phyloP scores from a whole-genome alignment of 768 basidiomycete species.

The Mycena leptocephala region DNA sequence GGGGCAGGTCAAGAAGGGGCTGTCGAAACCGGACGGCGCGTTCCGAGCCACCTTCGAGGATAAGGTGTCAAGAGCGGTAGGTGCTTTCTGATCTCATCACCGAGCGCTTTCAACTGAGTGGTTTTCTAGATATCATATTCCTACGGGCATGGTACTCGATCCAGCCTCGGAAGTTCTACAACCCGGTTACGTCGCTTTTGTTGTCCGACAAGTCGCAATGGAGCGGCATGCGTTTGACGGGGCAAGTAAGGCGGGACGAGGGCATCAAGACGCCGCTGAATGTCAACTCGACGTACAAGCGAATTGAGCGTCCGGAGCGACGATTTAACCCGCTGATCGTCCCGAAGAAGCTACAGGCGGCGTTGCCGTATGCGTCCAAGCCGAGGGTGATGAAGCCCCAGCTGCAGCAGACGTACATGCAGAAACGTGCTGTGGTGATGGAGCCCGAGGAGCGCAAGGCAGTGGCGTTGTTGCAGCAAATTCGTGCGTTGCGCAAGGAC shows the following conservation, averaged over 20 bases:
- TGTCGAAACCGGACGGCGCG: conserved; percentile 95
- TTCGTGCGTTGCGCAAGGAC: conserved; percentile 92
- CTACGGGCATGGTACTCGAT: conserved; percentile 97
- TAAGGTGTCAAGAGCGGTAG: conserved; percentile 95
- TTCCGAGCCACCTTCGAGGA: conserved; percentile 99
- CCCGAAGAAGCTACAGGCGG: conserved; percentile 91
- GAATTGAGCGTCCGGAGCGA: conserved; percentile 83
- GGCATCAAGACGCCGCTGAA: conserved; percentile 86
- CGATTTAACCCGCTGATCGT: conserved; percentile 94
- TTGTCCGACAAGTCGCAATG: conserved; percentile 87
- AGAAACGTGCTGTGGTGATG: conserved; percentile 95
- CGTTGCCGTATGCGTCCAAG: conserved; percentile 94
- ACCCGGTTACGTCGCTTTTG: conserved; percentile 94
- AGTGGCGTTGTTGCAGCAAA: conserved; percentile 92
- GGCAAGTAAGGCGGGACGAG: conserved; percentile 91
- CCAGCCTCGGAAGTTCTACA: conserved; percentile 96
- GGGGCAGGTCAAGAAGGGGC: conserved; percentile 96
- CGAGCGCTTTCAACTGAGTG: conserved; percentile 4
- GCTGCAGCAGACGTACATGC: conserved; percentile 86
- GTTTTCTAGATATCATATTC: conserved; percentile 89
- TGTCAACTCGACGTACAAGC: conserved; percentile 92
- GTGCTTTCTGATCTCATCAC: conserved; percentile 46
- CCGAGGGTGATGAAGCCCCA: conserved; percentile 88
- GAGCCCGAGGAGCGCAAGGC: conserved; percentile 97
- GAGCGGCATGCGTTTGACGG: conserved; percentile 97